Evolutionary conservation across 441 rosid species (phyloP).

Genomic region (Pelargonium hybrid): DNA sequence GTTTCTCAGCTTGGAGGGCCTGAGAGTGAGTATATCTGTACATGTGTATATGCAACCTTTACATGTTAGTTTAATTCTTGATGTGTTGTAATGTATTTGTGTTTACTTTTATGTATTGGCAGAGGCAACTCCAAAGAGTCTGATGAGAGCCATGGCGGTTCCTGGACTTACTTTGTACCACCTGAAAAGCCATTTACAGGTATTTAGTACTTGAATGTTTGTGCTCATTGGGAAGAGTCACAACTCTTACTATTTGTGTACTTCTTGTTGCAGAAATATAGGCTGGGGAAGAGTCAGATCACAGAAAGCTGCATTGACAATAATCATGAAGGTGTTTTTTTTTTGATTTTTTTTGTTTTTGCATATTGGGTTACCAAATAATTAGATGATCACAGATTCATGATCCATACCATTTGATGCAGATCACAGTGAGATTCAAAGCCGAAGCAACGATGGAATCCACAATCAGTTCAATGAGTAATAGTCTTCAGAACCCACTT

Average conservation of each 20-base stretch:
- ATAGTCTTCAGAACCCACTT: conserved; percentile 19
- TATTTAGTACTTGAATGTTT: conserved; percentile 14
- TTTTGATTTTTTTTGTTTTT: conserved; percentile 6
- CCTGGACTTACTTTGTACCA: conserved; percentile 91
- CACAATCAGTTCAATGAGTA: conserved; percentile 53
- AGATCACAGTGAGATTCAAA: conserved; percentile 52
- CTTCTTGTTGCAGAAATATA: conserved; percentile 57
- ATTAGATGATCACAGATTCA: neutral
- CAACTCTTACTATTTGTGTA: conserved; percentile 10
- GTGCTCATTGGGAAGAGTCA: neutral
- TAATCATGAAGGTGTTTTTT: conserved; percentile 37
- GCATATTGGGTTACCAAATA: neutral
- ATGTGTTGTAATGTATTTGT: conserved; percentile 11
- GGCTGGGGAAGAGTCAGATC: conserved; percentile 72
- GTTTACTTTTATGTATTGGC: conserved; percentile 17
- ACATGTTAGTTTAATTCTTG: neutral
- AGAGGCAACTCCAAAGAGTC: conserved; percentile 95
- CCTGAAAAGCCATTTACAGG: conserved; percentile 98
- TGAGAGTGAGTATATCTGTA: conserved; percentile 42
- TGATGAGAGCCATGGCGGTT: conserved; percentile 76
- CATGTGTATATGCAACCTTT: neutral
- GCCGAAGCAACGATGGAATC: conserved; percentile 31
- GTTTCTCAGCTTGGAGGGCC: conserved; percentile 79
- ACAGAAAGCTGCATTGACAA: conserved; percentile 32
- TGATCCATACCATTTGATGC: conserved; percentile 22